Conservation (phyloP, 352 stramenopile species). For the Phytophthora cryptogea region DNA sequence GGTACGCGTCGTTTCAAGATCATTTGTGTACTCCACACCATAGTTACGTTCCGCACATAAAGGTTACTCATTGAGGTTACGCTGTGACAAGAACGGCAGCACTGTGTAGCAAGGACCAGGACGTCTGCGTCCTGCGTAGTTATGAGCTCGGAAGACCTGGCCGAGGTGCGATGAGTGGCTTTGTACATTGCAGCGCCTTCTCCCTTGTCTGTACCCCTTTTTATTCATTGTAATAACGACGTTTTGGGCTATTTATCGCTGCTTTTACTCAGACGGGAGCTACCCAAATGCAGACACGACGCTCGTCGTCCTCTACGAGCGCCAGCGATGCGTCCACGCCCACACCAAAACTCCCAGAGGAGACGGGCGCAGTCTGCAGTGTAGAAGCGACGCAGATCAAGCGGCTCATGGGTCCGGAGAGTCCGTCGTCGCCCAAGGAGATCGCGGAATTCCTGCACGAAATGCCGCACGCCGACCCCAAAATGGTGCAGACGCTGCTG, state of each 20-base stretch:
- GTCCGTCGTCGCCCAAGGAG: conserved; percentile 50
- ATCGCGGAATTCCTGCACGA: conserved; percentile 71
- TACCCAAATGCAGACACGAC: conserved; percentile 6
- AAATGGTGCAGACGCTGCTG: conserved; percentile 45
- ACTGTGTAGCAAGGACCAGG: background rate
- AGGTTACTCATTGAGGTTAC: background rate
- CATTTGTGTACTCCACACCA: conserved; percentile 16
- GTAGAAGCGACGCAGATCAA: conserved; percentile 38
- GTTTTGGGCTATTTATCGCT: background rate
- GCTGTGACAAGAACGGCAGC: conserved; percentile 18
- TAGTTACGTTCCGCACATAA: background rate
- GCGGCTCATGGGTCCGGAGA: conserved; percentile 54
- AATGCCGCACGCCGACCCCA: conserved; percentile 65
- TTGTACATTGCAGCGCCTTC: background rate
- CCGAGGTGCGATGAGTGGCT: conserved; percentile 6
- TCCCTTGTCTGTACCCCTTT: conserved; percentile 1
- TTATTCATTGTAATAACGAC: too few species aligned
- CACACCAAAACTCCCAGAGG: conserved; percentile 12
- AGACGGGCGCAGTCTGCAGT: conserved; percentile 6
- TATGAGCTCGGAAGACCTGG: conserved; percentile 27
- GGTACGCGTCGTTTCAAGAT: conserved; percentile 32
- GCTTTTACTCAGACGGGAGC: conserved; percentile 1
- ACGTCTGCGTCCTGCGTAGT: conserved; percentile 1
- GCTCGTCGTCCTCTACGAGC: conserved; percentile 19
- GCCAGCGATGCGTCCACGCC: conserved; percentile 20